Base-by-base conservation (phyloP, 2,329 filamentous ascomycete species). In the Dothidotthia symphoricarpi region DNA sequence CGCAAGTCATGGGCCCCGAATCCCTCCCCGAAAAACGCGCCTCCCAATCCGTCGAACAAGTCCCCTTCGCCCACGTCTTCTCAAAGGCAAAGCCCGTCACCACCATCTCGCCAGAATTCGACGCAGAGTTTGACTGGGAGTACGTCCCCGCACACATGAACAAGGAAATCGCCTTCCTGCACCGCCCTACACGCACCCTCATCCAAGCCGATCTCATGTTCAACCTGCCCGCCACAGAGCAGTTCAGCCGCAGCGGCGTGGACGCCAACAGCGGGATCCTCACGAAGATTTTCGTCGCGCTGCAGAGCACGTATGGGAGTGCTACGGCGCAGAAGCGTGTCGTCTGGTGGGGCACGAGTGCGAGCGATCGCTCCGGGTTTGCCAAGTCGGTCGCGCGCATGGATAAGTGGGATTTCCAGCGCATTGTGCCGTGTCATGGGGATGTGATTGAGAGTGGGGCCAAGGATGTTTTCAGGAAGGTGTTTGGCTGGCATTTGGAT, bases 191-290 rank as follows among this genome's bases (percentile, higher is more conserved):
- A 10, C 73, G 75, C 39, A 85, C 88, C 0, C 70, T 98, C 29
- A 90, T 98, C 60, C 73, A 95, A 69, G 93, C 89, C 5, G 93
- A 98, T 66, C 69, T 97, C 28, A 63, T 97, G 50, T 97, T 97
- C 76, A 97, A 96, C 66, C 70, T 95, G 24, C 93, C 93, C 0
- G 81, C 88, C 0, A 80, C 72, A 0, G 93, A 98, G 71, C 93
- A 97, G 70, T 96, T 70, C 53, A 69, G 63, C 56, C 77, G 72
- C 52, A 70, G 79, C 0, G 75, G 72, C 7, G 74, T 78, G 3
- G 69, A 73, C 22, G 71, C 80, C 3, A 74, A 64, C 0, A 69
- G 74, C n/a, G 82, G 82, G 0, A 57, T 81, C n/a, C 51, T 79
- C 17, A 83, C 79, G 0, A 81, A 74, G 54, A 42, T 86, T 2